Evolutionary conservation across 257 asterid genomes (phyloP).

Genomic region (Solanum ossicruentum): DNA sequence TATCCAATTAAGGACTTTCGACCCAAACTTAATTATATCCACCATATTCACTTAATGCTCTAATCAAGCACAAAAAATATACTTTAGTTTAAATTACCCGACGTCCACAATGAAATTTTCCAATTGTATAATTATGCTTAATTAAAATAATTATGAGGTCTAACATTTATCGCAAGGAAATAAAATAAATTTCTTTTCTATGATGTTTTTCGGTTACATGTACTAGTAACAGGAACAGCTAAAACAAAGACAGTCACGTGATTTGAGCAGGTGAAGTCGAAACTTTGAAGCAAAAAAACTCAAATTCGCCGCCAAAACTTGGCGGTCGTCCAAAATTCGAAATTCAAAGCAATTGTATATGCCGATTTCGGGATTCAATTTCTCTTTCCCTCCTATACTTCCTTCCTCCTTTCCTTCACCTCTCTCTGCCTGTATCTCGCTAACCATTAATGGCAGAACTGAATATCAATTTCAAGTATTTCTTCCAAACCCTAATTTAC

Average conservation of each 20-base stretch:
- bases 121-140: too few relatives aligned
- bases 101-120: too few relatives aligned
- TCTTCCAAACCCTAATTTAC: slow-evolving; percentile 12
- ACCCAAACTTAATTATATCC: too few relatives aligned
- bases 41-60: too few relatives aligned
- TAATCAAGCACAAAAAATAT: too few relatives aligned
- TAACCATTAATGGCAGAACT: neutral
- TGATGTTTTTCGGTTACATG: too few relatives aligned
- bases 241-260: neutral
- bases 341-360: slow-evolving; percentile 4
- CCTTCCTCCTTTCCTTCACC: neutral
- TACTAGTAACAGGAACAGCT: too few relatives aligned
- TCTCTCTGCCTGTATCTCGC: neutral
- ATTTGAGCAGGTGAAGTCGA: neutral
- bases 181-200: too few relatives aligned
- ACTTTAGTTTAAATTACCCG: too few relatives aligned
- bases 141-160: too few relatives aligned
- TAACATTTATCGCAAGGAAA: too few relatives aligned
- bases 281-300: neutral
- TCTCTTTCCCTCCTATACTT: neutral
- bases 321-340: slow-evolving; percentile 29
- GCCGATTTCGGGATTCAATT: slow-evolving; percentile 14
- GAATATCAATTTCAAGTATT: slow-evolving; percentile 7
- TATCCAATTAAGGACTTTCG: too few relatives aligned
- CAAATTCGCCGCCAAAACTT: slow-evolving; percentile 32